These are phyloP conservation scores for Beauveria medogensis DNA, from an alignment of 2,329 filamentous ascomycete species.

Conservation along the genomic window DNA sequence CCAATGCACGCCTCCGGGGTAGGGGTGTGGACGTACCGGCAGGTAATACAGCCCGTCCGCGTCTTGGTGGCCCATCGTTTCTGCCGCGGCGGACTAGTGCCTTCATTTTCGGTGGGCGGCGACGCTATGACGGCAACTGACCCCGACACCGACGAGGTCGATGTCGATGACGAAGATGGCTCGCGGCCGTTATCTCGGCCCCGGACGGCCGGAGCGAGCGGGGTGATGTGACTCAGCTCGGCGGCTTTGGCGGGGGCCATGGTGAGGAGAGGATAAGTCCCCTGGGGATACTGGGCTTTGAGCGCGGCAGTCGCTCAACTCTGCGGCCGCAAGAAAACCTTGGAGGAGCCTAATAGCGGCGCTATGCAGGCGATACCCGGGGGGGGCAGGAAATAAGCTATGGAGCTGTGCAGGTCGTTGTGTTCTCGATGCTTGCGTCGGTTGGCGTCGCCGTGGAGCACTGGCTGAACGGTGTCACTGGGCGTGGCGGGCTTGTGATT, in stretches of 20 bases:
- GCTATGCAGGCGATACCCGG: neutral
- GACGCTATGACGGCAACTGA: neutral
- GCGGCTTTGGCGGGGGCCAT: neutral
- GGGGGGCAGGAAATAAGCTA: neutral
- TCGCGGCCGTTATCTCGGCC: neutral
- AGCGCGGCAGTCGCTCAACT: neutral
- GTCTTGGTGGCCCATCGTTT: constrained; percentile 9
- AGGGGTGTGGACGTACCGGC: neutral
- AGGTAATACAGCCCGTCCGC: constrained; percentile 6
- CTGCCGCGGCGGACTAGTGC: constrained; percentile 1
- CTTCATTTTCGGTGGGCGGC: constrained; percentile 1
- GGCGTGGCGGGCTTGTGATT: neutral
- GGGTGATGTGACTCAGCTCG: neutral
- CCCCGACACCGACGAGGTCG: neutral
- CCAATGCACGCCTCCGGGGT: neutral
- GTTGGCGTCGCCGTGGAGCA: neutral
- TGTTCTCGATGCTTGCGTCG: constrained; percentile 6
- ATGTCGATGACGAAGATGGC: neutral
- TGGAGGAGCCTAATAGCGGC: neutral
- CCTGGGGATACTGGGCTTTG: neutral
- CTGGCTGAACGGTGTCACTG: neutral
- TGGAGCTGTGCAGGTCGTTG: constrained; percentile 7
- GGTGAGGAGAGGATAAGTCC: neutral
- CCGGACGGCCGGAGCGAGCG: neutral
- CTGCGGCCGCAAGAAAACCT: neutral